phyloP scores from a whole-genome alignment of 2,329 filamentous ascomycete genomes.

The Lasiodiplodia hormozganensis region DNA sequence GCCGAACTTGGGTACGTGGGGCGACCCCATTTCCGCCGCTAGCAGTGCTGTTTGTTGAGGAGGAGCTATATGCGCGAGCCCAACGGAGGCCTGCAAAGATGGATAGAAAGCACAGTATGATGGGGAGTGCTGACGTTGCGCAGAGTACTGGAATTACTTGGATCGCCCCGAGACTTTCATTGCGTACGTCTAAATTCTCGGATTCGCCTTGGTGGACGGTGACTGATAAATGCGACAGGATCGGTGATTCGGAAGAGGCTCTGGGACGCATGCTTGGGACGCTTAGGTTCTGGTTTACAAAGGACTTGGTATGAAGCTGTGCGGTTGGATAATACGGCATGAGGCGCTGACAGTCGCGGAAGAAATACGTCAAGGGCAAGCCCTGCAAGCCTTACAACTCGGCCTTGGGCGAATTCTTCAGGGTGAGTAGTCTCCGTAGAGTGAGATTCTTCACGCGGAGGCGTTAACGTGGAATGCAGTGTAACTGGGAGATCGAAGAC shows the following conservation, averaged over 20 bases:
- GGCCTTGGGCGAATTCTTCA: conserved; percentile 94
- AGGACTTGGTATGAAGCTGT: conserved; percentile 72
- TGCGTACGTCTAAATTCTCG: conserved; percentile 53
- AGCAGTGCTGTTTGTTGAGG: not conserved
- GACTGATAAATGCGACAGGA: conserved; percentile 58
- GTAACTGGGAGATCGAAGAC: conserved; percentile 93
- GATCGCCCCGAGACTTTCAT: conserved; percentile 92
- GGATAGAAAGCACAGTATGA: not conserved
- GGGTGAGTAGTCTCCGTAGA: conserved; percentile 61
- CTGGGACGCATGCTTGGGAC: conserved; percentile 95
- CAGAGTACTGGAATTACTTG: conserved; percentile 98
- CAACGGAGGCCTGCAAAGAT: not conserved
- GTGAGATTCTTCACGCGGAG: not conserved
- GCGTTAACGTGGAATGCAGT: conserved; percentile 59
- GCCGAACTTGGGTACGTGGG: conserved; percentile 75
- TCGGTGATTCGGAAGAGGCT: conserved; percentile 88
- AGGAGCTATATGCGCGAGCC: not conserved
- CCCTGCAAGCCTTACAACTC: conserved; percentile 99
- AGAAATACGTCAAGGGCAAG: conserved; percentile 98
- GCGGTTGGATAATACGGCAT: not conserved
- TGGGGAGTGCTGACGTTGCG: conserved; percentile 36
- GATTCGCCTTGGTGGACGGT: not conserved
- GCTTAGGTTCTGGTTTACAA: conserved; percentile 97
- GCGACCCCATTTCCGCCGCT: not conserved
- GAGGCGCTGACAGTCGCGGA: conserved; percentile 33